Percentiles rank a stretch among this genome's conserved stretches.
Evolutionary conservation across 306 rosid genomes (phyloP).

Genomic region (Morella rubra): DNA sequence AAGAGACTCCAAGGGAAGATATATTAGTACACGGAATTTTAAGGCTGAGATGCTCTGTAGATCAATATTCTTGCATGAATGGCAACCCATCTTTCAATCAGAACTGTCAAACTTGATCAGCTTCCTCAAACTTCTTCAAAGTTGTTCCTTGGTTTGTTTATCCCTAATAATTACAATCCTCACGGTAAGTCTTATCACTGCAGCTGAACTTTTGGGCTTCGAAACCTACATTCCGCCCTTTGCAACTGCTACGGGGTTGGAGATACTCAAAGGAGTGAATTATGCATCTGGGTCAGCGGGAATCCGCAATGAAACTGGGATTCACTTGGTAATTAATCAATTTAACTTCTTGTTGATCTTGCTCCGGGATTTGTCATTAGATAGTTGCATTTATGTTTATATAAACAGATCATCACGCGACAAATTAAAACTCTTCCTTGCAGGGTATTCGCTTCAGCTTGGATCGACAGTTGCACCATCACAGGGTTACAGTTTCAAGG

Average conservation of each 20-base stretch:
- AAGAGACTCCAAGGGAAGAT: no score
- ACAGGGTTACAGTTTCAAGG: background rate
- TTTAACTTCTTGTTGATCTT: background rate
- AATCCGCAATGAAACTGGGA: slow-evolving; percentile 18
- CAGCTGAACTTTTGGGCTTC: slow-evolving; percentile 14
- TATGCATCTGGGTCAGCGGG: slow-evolving; percentile 27
- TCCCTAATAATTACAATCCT: no score
- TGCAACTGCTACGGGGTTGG: background rate
- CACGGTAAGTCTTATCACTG: background rate
- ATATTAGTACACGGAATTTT: no score
- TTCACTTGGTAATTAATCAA: background rate
- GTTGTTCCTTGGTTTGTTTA: no score
- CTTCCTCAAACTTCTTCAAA: no score
- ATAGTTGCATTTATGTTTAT: background rate
- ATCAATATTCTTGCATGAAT: no score
- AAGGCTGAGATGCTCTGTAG: no score
- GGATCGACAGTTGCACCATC: slow-evolving; percentile 24
- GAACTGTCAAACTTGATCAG: no score
- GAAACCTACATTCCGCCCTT: background rate
- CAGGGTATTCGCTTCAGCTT: slow-evolving; percentile 30
- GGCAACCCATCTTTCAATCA: no score
- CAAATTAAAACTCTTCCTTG: background rate
- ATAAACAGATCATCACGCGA: background rate
- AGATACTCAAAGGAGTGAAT: slow-evolving; percentile 12
- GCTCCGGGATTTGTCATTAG: background rate